Conservation (phyloP, 352 stramenopile species). For the Phytophthora pluvialis region DNA sequence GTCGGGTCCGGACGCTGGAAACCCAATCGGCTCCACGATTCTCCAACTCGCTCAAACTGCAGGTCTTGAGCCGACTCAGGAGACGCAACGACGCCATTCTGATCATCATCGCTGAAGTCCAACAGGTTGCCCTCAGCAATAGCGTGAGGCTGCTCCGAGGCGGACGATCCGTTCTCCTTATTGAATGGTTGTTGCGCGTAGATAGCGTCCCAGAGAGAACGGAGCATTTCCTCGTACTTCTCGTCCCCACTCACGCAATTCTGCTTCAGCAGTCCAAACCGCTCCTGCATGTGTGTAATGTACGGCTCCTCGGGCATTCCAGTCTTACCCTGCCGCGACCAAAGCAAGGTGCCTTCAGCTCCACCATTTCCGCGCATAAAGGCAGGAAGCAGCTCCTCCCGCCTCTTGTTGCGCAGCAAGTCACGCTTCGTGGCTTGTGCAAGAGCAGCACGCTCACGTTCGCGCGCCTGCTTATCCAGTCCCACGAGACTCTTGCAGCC, state of each 20-base stretch:
- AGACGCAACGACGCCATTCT: slow-evolving; percentile 4
- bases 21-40: slow-evolving; percentile 81
- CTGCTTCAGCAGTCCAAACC: slow-evolving; percentile 72
- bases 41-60: slow-evolving; percentile 73
- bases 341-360: slow-evolving; percentile 45
- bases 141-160: slow-evolving; percentile 21
- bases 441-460: slow-evolving; percentile 80
- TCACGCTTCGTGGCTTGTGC: slow-evolving; percentile 76
- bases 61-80: slow-evolving; percentile 23
- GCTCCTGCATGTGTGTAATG: slow-evolving; percentile 69
- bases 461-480: slow-evolving; percentile 75
- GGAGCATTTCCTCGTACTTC: slow-evolving; percentile 67
- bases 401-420: slow-evolving; percentile 63
- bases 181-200: slow-evolving; percentile 59
- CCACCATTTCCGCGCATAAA: slow-evolving; percentile 53
- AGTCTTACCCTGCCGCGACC: slow-evolving; percentile 61
- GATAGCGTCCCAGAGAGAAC: slow-evolving; percentile 70
- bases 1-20: slow-evolving; percentile 88
- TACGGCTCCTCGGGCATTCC: slow-evolving; percentile 60
- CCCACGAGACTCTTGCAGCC: slow-evolving; percentile 73
- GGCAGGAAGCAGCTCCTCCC: slow-evolving; percentile 53
- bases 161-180: slow-evolving; percentile 21
- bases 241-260: slow-evolving; percentile 67
- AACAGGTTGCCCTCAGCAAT: slow-evolving; percentile 39
- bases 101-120: slow-evolving; percentile 24